Evolutionary conservation across 352 stramenopile genomes (phyloP), one percentile per base, ranked within the genome.

Genomic region (Phytophthora boehmeriae): DNA sequence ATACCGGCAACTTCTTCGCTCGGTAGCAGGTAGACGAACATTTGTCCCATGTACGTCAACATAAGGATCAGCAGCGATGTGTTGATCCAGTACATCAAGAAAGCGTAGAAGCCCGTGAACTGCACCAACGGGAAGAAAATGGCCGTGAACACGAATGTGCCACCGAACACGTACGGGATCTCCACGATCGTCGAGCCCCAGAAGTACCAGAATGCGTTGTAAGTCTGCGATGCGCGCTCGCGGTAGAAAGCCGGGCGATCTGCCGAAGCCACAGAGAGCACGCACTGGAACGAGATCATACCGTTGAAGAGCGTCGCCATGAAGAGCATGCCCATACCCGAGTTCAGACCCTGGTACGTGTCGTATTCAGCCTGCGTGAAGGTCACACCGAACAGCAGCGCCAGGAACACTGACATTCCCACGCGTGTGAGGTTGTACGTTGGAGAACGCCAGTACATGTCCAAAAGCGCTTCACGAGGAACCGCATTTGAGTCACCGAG

Each of bases 191-290:
- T 98, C 1, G 83, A 32, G 1, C 84, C 77, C 2, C 93, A 30
- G 39, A 75, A 76, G 56, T 97, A 92, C 60, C 84, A 79, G n/a
- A 70, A 59, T 6, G 80, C 56, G 45, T 84, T 75, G 61, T 98
- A 98, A 57, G 93, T 96, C 52, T 90, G 60, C 16, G 86, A 80
- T 22, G 83, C 68, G 38, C 88, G 80, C 46, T 85, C 75, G 4
- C 90, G 75, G 19, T 98, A 97, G 62, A 92, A 98, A 35, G 89
- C 86, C 17, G 89, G 84, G 17, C 89, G 75, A 56, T 97, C 85
- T 17, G 76, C 74, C 54, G 85, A 73, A 42, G 93, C 80, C 8
- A 96, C 64, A 2, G 85, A 74, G 5, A 96, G 44, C 6, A 89
- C 80, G 4, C 70, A 86, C 25, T 92, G 68, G 52, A 95, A 83